Evolutionary conservation across 2,329 filamentous ascomycete species (phyloP).

Genomic region (Ilyonectria sp.): DNA sequence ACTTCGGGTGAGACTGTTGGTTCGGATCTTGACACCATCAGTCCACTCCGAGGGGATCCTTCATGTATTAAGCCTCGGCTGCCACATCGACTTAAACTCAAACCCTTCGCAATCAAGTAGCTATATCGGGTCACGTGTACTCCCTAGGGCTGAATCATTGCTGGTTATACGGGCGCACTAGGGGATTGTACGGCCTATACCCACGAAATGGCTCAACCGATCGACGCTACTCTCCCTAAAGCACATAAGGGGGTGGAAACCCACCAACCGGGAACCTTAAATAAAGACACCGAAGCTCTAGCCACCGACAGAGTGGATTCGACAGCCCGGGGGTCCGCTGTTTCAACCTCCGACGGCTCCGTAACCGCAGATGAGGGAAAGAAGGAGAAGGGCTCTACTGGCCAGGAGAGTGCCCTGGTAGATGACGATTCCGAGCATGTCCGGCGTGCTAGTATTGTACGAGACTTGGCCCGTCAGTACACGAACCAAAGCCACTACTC

Average conservation of each 20-base stretch:
- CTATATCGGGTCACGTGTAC: neutral
- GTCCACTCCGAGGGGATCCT: neutral
- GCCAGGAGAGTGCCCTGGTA: slow-evolving; percentile 46
- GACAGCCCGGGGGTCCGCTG: slow-evolving; percentile 6
- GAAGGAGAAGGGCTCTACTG: slow-evolving; percentile 18
- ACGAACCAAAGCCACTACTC: slow-evolving; percentile 68
- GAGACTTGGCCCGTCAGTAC: slow-evolving; percentile 66
- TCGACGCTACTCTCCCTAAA: slow-evolving; percentile 1
- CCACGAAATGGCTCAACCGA: slow-evolving; percentile 11
- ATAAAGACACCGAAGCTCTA: slow-evolving; percentile 18
- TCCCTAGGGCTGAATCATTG: neutral
- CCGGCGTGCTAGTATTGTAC: slow-evolving; percentile 56
- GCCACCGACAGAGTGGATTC: slow-evolving; percentile 20
- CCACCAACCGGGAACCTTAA: neutral
- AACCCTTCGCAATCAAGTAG: neutral
- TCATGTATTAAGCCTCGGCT: neutral
- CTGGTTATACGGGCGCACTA: neutral
- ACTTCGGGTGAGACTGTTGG: neutral
- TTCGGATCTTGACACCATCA: neutral
- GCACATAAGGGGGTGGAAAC: slow-evolving; percentile 10
- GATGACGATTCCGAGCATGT: slow-evolving; percentile 57
- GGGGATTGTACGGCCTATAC: neutral
- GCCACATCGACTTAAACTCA: neutral
- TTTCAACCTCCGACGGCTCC: slow-evolving; percentile 3
- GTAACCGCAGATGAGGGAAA: slow-evolving; percentile 3